Conservation (phyloP, 331 rosid genomes). For the Quercus phellos region DNA sequence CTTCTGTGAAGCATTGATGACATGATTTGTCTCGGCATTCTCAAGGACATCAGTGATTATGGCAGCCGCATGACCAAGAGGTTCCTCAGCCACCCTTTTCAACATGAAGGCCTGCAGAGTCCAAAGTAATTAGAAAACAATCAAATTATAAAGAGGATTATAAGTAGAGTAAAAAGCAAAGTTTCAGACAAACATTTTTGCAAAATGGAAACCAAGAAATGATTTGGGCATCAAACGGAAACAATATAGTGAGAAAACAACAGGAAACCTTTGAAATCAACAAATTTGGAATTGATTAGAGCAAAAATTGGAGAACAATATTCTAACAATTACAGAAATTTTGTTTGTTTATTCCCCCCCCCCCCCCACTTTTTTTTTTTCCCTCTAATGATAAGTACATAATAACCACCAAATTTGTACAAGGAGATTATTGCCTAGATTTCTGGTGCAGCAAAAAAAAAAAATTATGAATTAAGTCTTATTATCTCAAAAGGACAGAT, state of each 20-base stretch:
- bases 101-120: conserved; percentile 84
- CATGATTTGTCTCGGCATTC: conserved; percentile 75
- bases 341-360: too few species aligned
- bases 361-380: neutral
- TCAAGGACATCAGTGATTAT: conserved; percentile 83
- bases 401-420: neutral
- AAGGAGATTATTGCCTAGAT: neutral
- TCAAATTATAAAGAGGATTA: neutral
- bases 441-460: neutral
- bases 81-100: conserved; percentile 81
- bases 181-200: neutral
- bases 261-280: neutral
- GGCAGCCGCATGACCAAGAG: conserved; percentile 94
- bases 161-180: neutral
- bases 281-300: neutral
- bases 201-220: neutral
- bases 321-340: neutral
- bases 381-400: neutral
- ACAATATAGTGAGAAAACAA: neutral
- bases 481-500: neutral
- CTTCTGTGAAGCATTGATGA: conserved; percentile 76
- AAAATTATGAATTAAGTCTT: neutral
- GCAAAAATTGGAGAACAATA: neutral
- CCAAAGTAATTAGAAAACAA: neutral
- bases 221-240: neutral